Percentiles rank a stretch among this genome's conserved stretches.
Conservation (phyloP, 805 yeast species). For the Henningerozyma blattae region DNA sequence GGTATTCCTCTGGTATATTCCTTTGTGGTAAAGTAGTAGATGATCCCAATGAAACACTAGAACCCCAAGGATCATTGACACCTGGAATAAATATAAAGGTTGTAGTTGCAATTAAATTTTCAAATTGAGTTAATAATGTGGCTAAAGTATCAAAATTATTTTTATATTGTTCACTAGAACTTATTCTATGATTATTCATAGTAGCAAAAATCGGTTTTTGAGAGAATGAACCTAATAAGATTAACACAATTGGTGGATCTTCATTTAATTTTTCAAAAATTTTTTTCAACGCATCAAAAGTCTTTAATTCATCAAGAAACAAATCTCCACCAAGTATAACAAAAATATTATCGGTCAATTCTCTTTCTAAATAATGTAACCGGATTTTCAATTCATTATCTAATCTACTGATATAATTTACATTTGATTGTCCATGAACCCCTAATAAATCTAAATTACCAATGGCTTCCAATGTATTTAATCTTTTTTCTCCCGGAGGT, state of each 20-base stretch:
- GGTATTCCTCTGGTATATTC: constrained; percentile 60
- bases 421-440: constrained; percentile 24
- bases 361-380: constrained; percentile 44
- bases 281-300: constrained; percentile 54
- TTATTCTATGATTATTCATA: constrained; percentile 35
- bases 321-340: constrained; percentile 69
- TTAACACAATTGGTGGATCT: constrained; percentile 55
- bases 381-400: constrained; percentile 47
- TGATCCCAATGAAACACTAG: constrained; percentile 53
- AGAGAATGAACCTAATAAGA: constrained; percentile 72
- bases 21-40: constrained; percentile 58
- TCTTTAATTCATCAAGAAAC: constrained; percentile 45
- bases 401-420: constrained; percentile 37
- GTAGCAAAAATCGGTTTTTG: constrained; percentile 53
- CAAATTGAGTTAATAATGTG: constrained; percentile 41
- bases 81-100: constrained; percentile 78
- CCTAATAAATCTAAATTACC: constrained; percentile 70
- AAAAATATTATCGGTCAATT: constrained; percentile 43
- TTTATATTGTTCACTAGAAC: constrained; percentile 46
- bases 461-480: constrained; percentile 49
- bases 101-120: constrained; percentile 23
- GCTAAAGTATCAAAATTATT: constrained; percentile 67
- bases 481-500: constrained; percentile 79
- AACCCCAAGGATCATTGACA: constrained; percentile 86
- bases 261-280: constrained; percentile 43